Evolutionary conservation across 139 green algal species (phyloP), one percentile per base, ranked within the genome.

Genomic region (Dunaliella primolecta): DNA sequence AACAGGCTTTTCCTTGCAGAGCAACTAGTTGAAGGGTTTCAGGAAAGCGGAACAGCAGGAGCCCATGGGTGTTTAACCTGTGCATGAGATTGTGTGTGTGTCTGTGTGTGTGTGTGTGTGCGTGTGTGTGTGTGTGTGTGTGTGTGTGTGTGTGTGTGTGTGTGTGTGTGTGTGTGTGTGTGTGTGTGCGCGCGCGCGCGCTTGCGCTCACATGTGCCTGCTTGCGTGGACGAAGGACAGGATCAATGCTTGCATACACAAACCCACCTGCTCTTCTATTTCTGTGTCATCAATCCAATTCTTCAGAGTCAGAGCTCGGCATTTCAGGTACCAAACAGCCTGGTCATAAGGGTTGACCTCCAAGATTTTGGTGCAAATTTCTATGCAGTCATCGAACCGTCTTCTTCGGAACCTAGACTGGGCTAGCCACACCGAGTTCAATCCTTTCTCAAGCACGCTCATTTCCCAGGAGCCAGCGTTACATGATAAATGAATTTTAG

Each of bases 211-310:
- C 20, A 20, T 78, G 72, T 32, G 3, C 7, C 15, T 64, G 71
- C 21, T 21, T 32, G 71, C 71, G 71, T 77, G 27, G 11, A 31
- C n/a, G n/a, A n/a, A n/a, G n/a, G n/a, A n/a, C n/a, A n/a, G n/a
- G n/a, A n/a, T n/a, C n/a, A 77, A 56, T 38, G 2, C 30, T 2
- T 81, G 30, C 75, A 55, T 70, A 30, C 11, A 34, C 20, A 25
- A 30, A 20, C 81, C 2, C 80, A 93, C 93, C 90, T 96, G 93
- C 79, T 96, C 94, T 81, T 96, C 93, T 1, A 96, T 87, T 34
- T 97, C 94, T 3, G 90, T 95, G 83, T 97, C 94, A 88, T 97
- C 92, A 3, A 97, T 93, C 92, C 92, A 97, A 82, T 93, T 92
- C 70, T 94, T 93, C 27, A 95, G 35, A 1, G 93, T 96, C 23